These are phyloP conservation scores for Xylaria sp. DNA, from an alignment of 2,329 filamentous ascomycete genomes.

Conservation along the genomic window DNA sequence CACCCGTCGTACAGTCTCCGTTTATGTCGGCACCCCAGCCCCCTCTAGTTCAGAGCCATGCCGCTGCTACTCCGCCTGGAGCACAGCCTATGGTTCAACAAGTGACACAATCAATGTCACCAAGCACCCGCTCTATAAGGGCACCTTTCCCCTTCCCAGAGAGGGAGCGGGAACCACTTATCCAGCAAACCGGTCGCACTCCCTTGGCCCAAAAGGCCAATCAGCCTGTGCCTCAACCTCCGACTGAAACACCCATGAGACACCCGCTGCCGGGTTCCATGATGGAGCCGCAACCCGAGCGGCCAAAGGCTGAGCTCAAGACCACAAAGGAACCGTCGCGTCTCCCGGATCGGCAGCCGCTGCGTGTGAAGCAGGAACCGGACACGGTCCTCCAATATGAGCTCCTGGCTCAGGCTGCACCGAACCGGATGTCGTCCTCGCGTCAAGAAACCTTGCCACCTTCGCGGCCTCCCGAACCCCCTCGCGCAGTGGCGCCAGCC, in stretches of 20 bases:
- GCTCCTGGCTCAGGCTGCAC: conserved; percentile 44
- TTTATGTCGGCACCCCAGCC: conserved; percentile 35
- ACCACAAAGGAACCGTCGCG: conserved; percentile 37
- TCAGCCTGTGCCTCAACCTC: conserved; percentile 31
- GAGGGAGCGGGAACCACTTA: conserved; percentile 41
- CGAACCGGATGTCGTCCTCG: conserved; percentile 43
- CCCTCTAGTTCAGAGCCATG: conserved; percentile 31
- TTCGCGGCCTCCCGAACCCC: conserved; percentile 47
- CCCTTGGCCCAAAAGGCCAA: conserved; percentile 35
- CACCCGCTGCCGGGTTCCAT: conserved; percentile 37
- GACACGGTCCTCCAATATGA: conserved; percentile 52
- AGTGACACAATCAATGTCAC: conserved; percentile 51
- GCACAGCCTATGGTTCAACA: conserved; percentile 44
- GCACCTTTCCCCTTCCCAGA: conserved; percentile 53
- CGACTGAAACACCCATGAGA: conserved; percentile 33
- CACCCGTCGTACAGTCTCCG: conserved; percentile 32
- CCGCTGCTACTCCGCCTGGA: conserved; percentile 29
- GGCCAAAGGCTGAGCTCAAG: conserved; percentile 37
- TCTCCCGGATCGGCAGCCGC: conserved; percentile 35
- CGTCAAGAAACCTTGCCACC: conserved; percentile 46
- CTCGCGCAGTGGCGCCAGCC: conserved; percentile 41
- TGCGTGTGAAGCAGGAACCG: conserved; percentile 54
- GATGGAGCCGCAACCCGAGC: conserved; percentile 36
- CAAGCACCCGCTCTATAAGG: conserved; percentile 46
- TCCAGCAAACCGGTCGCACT: conserved; percentile 37